Evolutionary conservation across 2,329 filamentous ascomycete species (phyloP), one percentile per base, ranked within the genome.

Genomic region (Alternaria atra): DNA sequence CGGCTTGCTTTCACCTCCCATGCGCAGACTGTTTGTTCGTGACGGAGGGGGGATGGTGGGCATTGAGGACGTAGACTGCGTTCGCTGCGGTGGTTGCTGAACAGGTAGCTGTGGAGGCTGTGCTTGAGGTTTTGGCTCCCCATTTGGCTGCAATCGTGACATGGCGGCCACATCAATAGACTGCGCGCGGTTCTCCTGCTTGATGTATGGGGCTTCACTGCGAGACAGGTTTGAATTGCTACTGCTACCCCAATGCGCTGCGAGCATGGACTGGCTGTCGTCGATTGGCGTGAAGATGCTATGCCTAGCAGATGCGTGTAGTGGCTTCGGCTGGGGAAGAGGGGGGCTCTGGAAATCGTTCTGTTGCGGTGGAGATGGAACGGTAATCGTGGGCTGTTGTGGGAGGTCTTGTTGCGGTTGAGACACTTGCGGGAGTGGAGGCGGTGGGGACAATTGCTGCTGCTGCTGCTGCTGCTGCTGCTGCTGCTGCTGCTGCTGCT

Each of bases 261-360:
- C 93, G 43, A 97, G 81, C 60, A 97, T 90, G 1, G 94, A 97
- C 50, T 92, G 87, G 70, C 91, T 93, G 76, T 97, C 94, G 72
- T 98, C 95, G 64, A 99, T 97, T 0, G 95, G 95, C 0, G 95
- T 99, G 76, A 98, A 98, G 61, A 99, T 98, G 77, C 94, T 97
- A 60, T 94, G 90, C 23, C 90, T 90, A 77, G 94, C 94, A 34
- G 84, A 80, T 34, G 81, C 79, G 7, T 84, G 83, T 3, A 86
- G 70, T 6, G 91, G 89, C 72, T 90, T 91, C 2, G 90, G 89
- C 65, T 91, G 82, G 68, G 57, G 88, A 81, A 76, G 84, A 75
- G 68, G 87, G 64, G 73, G 85, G 77, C 79, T 88, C 74, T 76
- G 81, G 75, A 82, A 85, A 69, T 80, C 77, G 81, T 84, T 76